These are phyloP conservation scores for Aspergillus floridensis DNA, from an alignment of 2,329 filamentous ascomycete species.

Conservation along the genomic window DNA sequence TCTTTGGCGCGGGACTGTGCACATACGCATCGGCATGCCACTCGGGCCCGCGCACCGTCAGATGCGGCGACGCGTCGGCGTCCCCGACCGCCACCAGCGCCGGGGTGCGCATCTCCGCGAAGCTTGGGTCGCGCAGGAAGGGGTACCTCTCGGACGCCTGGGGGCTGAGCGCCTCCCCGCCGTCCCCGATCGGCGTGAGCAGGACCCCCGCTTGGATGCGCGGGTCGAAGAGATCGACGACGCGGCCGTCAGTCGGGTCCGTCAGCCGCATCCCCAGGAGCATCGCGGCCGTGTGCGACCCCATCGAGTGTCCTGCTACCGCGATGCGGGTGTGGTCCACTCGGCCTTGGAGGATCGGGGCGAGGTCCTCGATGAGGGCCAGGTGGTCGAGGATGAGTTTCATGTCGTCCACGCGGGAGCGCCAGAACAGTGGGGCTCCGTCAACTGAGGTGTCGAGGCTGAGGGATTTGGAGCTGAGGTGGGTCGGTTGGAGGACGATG, in stretches of 20 bases:
- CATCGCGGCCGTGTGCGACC: neutral
- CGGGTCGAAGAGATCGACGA: neutral
- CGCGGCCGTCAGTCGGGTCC: neutral
- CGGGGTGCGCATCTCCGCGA: neutral
- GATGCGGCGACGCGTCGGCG: neutral
- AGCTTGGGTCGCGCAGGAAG: neutral
- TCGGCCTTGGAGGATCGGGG: neutral
- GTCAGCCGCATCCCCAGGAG: neutral
- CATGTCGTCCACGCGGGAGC: neutral
- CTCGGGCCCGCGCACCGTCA: neutral
- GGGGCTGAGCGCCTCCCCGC: neutral
- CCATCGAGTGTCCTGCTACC: neutral
- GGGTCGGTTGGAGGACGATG: neutral
- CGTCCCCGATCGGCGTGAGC: neutral
- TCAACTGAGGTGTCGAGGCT: neutral
- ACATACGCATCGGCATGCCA: neutral
- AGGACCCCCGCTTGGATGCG: neutral
- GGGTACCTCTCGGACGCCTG: neutral
- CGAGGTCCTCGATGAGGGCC: neutral
- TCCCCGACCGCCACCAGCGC: neutral
- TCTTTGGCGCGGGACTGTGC: neutral
- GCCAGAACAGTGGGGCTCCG: neutral
- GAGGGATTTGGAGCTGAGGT: neutral
- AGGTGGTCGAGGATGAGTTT: neutral
- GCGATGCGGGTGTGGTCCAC: neutral